These are phyloP conservation scores for Penicillium rolfsii DNA, from an alignment of 2,329 filamentous ascomycete species.

Conservation along the genomic window DNA sequence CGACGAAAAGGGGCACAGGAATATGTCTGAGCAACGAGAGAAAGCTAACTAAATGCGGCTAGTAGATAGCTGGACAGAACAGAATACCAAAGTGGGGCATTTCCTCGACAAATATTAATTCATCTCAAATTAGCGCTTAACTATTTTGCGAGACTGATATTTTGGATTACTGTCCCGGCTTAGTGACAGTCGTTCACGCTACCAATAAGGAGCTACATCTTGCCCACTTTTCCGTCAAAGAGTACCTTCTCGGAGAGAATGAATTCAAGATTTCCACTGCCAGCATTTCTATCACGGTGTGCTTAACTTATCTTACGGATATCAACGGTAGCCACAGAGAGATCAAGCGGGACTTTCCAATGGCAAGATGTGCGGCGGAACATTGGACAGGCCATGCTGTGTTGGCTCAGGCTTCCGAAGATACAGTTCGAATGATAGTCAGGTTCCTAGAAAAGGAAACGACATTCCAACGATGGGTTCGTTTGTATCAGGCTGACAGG, in stretches of 20 bases:
- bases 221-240: conserved; percentile 14
- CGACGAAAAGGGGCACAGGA: too few relatives aligned
- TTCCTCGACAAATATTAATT: too few relatives aligned
- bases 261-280: not conserved
- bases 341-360: conserved; percentile 2
- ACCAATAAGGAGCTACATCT: conserved; percentile 18
- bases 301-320: conserved; percentile 17
- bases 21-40: too few relatives aligned
- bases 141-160: conserved; percentile 18
- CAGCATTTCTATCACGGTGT: conserved; percentile 17
- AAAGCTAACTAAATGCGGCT: too few relatives aligned
- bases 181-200: conserved; percentile 10
- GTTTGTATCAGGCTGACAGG: not conserved
- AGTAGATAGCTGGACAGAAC: too few relatives aligned
- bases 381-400: conserved; percentile 2
- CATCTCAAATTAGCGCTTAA: too few relatives aligned
- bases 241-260: not conserved
- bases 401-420: conserved; percentile 14
- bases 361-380: too few relatives aligned
- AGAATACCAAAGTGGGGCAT: too few relatives aligned
- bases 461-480: not conserved
- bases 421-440: not conserved
- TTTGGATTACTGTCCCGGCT: conserved; percentile 15
- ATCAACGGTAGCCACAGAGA: conserved; percentile 6
- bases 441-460: not conserved